Evolutionary conservation across 805 yeast species (phyloP), one percentile per base, ranked within the genome.

Genomic region (Metschnikowia drakensbergensis): DNA sequence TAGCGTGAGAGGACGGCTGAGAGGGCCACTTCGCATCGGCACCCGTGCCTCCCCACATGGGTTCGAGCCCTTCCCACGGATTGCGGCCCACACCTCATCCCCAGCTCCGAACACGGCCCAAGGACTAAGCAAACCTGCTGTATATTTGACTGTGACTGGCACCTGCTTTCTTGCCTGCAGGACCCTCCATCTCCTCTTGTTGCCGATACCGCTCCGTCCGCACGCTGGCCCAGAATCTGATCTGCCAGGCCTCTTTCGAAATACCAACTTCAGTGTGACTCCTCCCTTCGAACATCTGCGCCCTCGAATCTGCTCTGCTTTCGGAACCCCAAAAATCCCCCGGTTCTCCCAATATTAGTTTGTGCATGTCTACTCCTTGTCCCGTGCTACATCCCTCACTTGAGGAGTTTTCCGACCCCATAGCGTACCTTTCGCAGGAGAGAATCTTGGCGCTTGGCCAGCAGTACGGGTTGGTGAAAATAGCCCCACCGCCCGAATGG

Each of bases 401-500:
- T 7, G 66, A 59, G 25, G 79, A 80, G 59, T 80, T 80, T 55
- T 58, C 53, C 4, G 71, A 75, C 54, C 84, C 84, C 17, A 77
- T 80, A 27, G 64, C 59, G 23, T 80, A 76, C 54, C 61, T 80
- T 37, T 74, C 77, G 9, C 62, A 74, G 22, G 59, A 63, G 1
- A 76, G 71, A 38, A 59, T 75, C 8, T 56, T 70, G 11, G 52
- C 59, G 32, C 53, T 78, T 33, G 84, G 84, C 4, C 63, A 64
- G 6, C 55, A 69, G 43, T 78, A 63, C 55, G 84, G 84, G 2
- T 66, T 80, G n/a, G 62, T 80, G 29, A 80, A 80, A 56, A 57
- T 80, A 2, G 67, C 71, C 6, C 84, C 84, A 4, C 84, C 84
- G 0, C 47, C 53, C 13, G 64, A 58, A n/a, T 80, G 83, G 83